A percentile compares a stretch with the other conserved stretches of the same genome.
Evolutionary conservation across 2,329 filamentous ascomycete species (phyloP).

Genomic region (Monosporascus sp.): DNA sequence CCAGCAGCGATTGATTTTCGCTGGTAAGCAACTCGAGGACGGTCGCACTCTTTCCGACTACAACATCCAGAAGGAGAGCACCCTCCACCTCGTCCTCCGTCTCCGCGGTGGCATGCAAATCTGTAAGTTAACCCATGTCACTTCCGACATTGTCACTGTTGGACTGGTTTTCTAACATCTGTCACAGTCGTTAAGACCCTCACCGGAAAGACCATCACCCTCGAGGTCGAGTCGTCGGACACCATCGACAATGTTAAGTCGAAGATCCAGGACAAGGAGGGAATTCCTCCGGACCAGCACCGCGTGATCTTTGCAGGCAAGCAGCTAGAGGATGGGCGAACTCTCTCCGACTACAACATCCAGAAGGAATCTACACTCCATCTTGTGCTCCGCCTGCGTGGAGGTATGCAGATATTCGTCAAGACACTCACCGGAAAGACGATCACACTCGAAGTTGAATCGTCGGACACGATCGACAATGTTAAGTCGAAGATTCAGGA

Average conservation of each 20-base stretch:
- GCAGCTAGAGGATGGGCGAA: too few species aligned
- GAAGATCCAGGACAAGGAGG: slow-evolving; percentile 98
- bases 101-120: slow-evolving; percentile 64
- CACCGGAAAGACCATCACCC: slow-evolving; percentile 90
- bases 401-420: slow-evolving; percentile 86
- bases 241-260: slow-evolving; percentile 92
- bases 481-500: slow-evolving; percentile 93
- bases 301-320: slow-evolving; percentile 94
- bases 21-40: slow-evolving; percentile 46
- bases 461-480: slow-evolving; percentile 84
- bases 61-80: slow-evolving; percentile 60
- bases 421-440: slow-evolving; percentile 90
- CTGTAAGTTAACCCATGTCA: slow-evolving; percentile 40
- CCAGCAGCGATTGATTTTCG: slow-evolving; percentile 80
- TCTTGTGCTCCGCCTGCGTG: slow-evolving; percentile 79
- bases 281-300: slow-evolving; percentile 93
- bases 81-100: slow-evolving; percentile 69
- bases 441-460: slow-evolving; percentile 87
- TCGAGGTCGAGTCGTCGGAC: too few species aligned
- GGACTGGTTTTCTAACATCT: slow-evolving; percentile 8
- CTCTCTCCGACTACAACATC: slow-evolving; percentile 90
- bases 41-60: too few species aligned
- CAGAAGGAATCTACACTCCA: slow-evolving; percentile 89
- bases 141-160: background rate
- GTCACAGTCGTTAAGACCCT: slow-evolving; percentile 67